Base-by-base conservation (phyloP, 805 yeast genomes). In the Monosporozyma aerobia region DNA sequence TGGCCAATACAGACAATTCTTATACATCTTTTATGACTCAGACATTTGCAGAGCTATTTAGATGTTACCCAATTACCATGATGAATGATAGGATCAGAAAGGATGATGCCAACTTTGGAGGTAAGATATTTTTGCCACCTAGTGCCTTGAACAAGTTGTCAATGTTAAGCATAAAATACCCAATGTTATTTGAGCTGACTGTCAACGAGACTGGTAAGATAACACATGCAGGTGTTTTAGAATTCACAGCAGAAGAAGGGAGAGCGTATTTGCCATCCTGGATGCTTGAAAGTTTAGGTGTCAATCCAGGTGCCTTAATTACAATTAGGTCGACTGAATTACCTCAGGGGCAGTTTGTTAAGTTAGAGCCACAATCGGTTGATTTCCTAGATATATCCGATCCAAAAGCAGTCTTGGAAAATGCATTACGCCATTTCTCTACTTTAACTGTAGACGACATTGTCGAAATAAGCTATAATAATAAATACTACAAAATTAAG, bases 171-270 rank as follows among this genome's bases (percentile, higher is more conserved):
- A 89, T 94, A 54, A 76, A 96, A 59, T 94, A 94, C 63, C 99
- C 99, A 0, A 94, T 94, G 99, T 75, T 94, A 48, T 94, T 94
- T 64, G 86, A 85, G 67, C 71, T 94, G 43, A 73, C 75, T 35
- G 85, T 86, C 52, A 95, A 85, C 59, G 84, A 79, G 39, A 73
- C 78, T 25, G 73, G 75, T 3, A 65, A 74, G 33, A 72, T 66
- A 7, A 88, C 97, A 0, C 96, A 90, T 66, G 86, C 90, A 47
- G 99, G 99, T 64, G 99, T 94, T 30, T 73, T 94, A 55, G 99
- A 94, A 71, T 94, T 94, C 68, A 85, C 87, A 16, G 97, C 99
- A 0, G 98, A 94, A 64, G 99, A 94, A 73, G 99, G 99, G 16
- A 77, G 99, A 53, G 94, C 81, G 2, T 94, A 94, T 66, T 63